Evolutionary conservation across 2,329 filamentous ascomycete species (phyloP), one percentile per base, ranked within the genome.

Genomic region (Cytospora piceicola): DNA sequence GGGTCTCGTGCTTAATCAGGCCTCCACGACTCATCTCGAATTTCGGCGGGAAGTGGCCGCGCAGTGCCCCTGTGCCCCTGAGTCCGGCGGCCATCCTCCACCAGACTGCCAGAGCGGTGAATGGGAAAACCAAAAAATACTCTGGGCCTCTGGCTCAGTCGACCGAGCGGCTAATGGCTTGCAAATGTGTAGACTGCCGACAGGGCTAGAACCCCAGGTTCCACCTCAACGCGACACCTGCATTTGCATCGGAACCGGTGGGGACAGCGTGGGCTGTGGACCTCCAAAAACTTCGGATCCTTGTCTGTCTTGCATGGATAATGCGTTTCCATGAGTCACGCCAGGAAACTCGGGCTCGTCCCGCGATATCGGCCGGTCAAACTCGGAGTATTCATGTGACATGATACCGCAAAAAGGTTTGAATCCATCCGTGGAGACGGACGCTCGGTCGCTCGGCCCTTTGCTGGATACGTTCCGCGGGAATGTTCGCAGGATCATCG

Each of bases 241-340:
- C 62, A 67, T 60, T 34, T 60, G 57, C 29, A 52, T 64, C 39
- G 24, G 42, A 56, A 51, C 17, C 29, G 30, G 66, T 62, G 63
- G 66, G 39, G 62, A 59, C 55, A 57, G 54, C 65, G 24, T 65
- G 58, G 39, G 22, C 53, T 54, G 66, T 67, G 66, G 66, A 27
- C 51, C 51, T 49, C 32, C 42, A 34, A 49, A 34, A 49, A 60
- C 58, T 49, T 58, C 34, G 52, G 15, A 66, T 39, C 63, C 66
- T 59, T 65, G 66, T 17, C 62, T 57, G n/a, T 51, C 24, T 57
- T 67, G 58, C 63, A 67, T 54, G 60, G 49, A 65, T 65, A 63
- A 65, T 65, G 66, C 58, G 55, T 58, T 59, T 54, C 57, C 55
- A 57, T 57, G 66, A 67, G 63, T 67, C 66, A 65, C 46, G 52